A percentile compares a stretch with the other conserved stretches of the same genome.
Conservation (phyloP, 1,139 yeast genomes). For the Pichia sp. region DNA sequence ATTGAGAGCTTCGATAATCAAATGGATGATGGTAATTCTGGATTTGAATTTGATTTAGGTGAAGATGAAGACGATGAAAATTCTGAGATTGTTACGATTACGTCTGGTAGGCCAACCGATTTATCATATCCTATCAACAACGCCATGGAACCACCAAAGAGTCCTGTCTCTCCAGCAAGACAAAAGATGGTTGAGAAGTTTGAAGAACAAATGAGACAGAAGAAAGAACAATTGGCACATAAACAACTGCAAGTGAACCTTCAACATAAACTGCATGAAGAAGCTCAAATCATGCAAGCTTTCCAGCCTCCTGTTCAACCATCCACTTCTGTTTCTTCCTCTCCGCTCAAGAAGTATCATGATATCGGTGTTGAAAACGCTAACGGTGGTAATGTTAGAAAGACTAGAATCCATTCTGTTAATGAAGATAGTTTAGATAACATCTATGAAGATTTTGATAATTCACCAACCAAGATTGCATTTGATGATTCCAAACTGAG, state of each 20-base stretch:
- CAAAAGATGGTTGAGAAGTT: slow-evolving; percentile 21
- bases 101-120: not conserved
- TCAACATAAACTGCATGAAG: slow-evolving; percentile 15
- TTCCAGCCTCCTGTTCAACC: slow-evolving; percentile 1
- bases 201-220: slow-evolving; percentile 17
- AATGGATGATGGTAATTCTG: not conserved
- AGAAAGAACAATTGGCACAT: slow-evolving; percentile 10
- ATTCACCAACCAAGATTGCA: slow-evolving; percentile 13
- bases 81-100: not conserved
- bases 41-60: not conserved
- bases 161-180: slow-evolving; percentile 19
- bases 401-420: not conserved
- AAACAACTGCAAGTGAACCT: slow-evolving; percentile 14
- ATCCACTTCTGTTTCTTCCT: not conserved
- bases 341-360: not conserved
- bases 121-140: slow-evolving; percentile 1
- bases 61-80: slow-evolving; percentile 1
- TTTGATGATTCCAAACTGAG: not conserved
- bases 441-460: slow-evolving; percentile 14
- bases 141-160: not conserved
- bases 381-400: not conserved
- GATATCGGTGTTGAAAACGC: not conserved
- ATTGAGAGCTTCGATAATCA: not conserved
- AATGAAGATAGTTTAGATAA: slow-evolving; percentile 13
- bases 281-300: slow-evolving; percentile 10